phyloP scores from a whole-genome alignment of 148 eudicot genomes.

The Salicornia ramosissima region DNA sequence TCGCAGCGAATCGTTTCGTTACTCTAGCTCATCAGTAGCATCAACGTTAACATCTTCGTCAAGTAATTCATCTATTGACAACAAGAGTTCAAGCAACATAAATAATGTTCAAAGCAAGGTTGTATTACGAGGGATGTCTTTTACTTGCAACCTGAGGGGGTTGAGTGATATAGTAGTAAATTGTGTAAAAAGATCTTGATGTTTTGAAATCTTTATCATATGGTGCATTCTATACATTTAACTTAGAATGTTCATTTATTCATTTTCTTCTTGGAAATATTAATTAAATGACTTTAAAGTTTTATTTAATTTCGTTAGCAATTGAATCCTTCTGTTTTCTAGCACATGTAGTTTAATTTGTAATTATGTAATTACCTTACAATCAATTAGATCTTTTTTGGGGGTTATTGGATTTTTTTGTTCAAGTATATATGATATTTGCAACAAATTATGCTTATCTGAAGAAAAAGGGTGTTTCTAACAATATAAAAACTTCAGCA shows the following conservation, averaged over 20 bases:
- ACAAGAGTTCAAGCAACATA: constrained; percentile 9
- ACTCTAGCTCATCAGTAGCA: constrained; percentile 21
- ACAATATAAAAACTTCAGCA: no score
- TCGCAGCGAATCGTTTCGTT: constrained; percentile 18
- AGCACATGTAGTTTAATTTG: no score
- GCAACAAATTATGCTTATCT: no score
- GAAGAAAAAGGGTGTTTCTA: no score
- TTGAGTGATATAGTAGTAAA: constrained; percentile 18
- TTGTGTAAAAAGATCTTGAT: constrained; percentile 19
- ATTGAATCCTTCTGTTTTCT: no score
- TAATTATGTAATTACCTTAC: no score
- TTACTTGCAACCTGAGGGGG: constrained; percentile 23
- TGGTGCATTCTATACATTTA: neutral
- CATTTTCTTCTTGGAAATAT: neutral
- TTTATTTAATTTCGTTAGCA: no score
- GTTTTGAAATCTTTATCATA: neutral
- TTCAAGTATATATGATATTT: no score
- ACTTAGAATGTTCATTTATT: neutral
- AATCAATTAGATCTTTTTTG: no score
- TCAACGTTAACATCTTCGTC: constrained; percentile 18
- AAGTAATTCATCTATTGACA: constrained; percentile 10
- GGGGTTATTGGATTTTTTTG: no score
- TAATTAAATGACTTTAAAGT: no score
- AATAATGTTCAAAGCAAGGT: constrained; percentile 11
- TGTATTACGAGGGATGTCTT: constrained; percentile 18